These are phyloP conservation scores for Pythium brassicae DNA, from an alignment of 352 stramenopile species.

Conservation along the genomic window DNA sequence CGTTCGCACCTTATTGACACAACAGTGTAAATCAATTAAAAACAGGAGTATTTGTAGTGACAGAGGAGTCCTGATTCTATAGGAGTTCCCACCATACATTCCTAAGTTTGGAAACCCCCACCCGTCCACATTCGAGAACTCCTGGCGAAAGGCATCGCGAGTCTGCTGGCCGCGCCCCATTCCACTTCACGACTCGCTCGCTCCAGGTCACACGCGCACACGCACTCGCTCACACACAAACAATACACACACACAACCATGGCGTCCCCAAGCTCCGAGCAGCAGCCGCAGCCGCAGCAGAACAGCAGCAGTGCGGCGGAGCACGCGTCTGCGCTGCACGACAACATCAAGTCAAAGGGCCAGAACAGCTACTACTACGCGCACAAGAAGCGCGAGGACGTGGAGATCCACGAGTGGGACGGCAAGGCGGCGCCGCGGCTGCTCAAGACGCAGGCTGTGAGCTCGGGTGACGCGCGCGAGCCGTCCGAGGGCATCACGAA, in stretches of 20 bases:
- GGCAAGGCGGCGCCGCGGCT: constrained; percentile 68
- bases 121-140: no score
- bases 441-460: constrained; percentile 50
- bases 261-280: constrained; percentile 4
- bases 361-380: constrained; percentile 88
- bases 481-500: constrained; percentile 55
- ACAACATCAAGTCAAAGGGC: constrained; percentile 80
- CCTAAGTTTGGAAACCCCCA: no score
- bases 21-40: no score
- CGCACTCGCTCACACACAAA: not conserved
- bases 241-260: not conserved
- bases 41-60: no score
- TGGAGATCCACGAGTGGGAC: constrained; percentile 82
- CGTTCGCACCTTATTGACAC: no score
- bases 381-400: constrained; percentile 77
- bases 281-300: not conserved
- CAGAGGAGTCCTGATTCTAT: no score
- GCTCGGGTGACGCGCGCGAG: constrained; percentile 25
- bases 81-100: no score
- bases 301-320: not conserved
- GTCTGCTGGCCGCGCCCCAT: no score
- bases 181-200: no score
- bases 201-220: not conserved
- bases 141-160: no score
- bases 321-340: constrained; percentile 57